Evolutionary conservation across 2,329 filamentous ascomycete genomes (phyloP), one percentile per base, ranked within the genome.

Genomic region (Podosphaera fusca): DNA sequence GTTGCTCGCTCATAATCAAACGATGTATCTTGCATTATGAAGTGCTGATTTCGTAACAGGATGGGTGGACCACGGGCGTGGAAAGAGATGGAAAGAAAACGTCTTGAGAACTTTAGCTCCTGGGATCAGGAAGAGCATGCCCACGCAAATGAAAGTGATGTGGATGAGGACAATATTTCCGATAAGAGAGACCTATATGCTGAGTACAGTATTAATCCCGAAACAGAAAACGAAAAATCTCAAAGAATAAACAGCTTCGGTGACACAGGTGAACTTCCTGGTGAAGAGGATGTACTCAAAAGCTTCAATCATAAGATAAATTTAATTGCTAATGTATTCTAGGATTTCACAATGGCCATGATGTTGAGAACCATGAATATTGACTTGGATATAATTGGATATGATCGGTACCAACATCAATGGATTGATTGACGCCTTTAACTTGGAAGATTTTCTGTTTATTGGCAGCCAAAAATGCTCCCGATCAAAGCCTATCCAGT

Each of bases 341-440:
- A 81, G 79, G 75, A 74, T 10, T 84, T 84, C 63, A 83, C 79
- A 10, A 82, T 85, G 75, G 79, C 76, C 53, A 79, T 78, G 74
- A 84, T 85, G 81, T 72, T 85, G 14, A 75, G 74, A 61, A 78
- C 74, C 35, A 69, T 85, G 58, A 81, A 82, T 63, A 76, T 85
- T 58, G 79, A 83, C 57, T 67, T 78, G 3, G 69, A 74, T 54
- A 64, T 77, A n/a, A 81, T 85, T 61, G 81, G 81, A 4, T 84
- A 77, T 65, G 79, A 82, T 66, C 72, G 73, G 58, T 67, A 70
- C 10, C 67, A 69, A 56, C 76, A 82, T 65, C 70, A 71, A 64
- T 85, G 81, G 81, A 68, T 73, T 55, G 72, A 73, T 59, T 78
- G 67, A 75, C 21, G 21, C 21, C 21, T 21, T 21, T 21, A 21